Evolutionary conservation across 106 monocot species (phyloP), one percentile per base, ranked within the genome.

Genomic region (Acorus calamus): DNA sequence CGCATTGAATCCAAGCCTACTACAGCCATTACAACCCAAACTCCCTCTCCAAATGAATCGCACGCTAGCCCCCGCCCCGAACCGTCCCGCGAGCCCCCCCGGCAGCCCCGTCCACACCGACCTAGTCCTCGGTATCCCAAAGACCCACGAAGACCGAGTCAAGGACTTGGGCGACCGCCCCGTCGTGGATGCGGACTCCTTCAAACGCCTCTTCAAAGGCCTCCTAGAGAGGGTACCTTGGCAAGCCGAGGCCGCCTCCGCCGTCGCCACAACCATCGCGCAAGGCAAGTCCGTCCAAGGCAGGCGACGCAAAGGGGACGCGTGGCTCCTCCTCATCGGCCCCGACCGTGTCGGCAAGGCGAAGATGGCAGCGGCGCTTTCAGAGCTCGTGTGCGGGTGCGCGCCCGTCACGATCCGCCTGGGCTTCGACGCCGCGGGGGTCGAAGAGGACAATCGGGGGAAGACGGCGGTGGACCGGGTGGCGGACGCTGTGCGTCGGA

Each of bases 221-320:
- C 72, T 96, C 10, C 57, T 63, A 1, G 94, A 87, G 66, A 96
- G 80, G 66, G 84, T 96, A 11, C 47, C 68, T 4, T 90, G 89
- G 94, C 94, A 96, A 66, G 56, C 68, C 4, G 87, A 96, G 48
- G 90, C 90, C 0, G 94, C 90, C 3, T 80, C 94, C 4, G 67
- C 90, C 0, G 71, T 87, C 5, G 79, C 90, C 8, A 68, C 78
- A 2, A 78, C 73, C 0, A 80, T 96, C 43, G 65, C 63, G 41
- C 86, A 78, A 11, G 77, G 79, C 60, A 84, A 78, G 61, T 79
- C 89, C 0, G 86, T 79, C 9, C 70, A 66, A 4, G 73, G 80
- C 9, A 84, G 70, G 60, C 60, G 66, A 55, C 81, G 81, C 28
- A 28, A 28, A 55, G 49, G 77, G 2, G 94, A 85, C 55, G 78